phyloP scores from a whole-genome alignment of 2,329 filamentous ascomycete species.

The Apiospora phragmitis region DNA sequence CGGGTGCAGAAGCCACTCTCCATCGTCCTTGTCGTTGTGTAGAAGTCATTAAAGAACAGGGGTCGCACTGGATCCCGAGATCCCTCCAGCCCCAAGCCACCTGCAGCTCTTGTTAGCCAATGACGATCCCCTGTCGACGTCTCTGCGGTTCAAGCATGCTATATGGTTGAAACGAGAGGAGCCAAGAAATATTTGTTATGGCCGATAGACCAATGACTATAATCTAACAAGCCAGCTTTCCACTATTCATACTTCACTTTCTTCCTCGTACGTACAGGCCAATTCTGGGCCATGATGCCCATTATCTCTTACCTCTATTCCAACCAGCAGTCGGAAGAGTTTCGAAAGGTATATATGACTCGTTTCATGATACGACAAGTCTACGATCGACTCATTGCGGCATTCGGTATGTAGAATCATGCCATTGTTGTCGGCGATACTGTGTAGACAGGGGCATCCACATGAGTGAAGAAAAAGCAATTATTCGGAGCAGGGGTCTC shows the following conservation, averaged over 20 bases:
- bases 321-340: too few species aligned
- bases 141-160: background rate
- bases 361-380: background rate
- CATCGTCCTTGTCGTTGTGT: background rate
- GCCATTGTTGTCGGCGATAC: background rate
- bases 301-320: background rate
- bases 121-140: background rate
- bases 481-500: background rate
- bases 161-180: background rate
- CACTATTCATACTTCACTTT: background rate
- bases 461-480: background rate
- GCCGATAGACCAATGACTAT: background rate
- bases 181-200: background rate
- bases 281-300: background rate
- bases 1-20: background rate
- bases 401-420: background rate
- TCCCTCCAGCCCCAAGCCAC: background rate
- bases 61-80: background rate
- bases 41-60: background rate
- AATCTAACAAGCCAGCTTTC: background rate
- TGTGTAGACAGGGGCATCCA: background rate
- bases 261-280: background rate
- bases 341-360: background rate
- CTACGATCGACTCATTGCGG: background rate
- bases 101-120: background rate